Evolutionary conservation across 1,284 basidiomycete species (phyloP), one percentile per base, ranked within the genome.

Genomic region (Calocybe gambosa): DNA sequence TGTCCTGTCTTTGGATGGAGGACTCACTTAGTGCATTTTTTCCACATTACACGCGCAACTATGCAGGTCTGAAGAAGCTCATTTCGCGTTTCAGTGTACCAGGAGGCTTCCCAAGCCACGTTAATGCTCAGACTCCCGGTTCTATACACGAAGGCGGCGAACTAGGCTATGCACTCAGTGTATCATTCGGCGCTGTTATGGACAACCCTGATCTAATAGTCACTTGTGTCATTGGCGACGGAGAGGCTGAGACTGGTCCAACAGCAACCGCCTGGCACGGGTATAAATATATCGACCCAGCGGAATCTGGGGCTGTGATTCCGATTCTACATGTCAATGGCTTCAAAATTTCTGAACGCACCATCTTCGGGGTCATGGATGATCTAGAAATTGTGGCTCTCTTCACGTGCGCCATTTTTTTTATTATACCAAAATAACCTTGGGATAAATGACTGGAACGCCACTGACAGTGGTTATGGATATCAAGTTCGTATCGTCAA

Each of bases 121-220:
- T 87, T 57, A 86, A 86, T 48, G 84, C 87, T 0, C 78, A 88
- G 63, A 90, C 87, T 0, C 90, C 90, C 16, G 91, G 92, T 5
- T 74, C 80, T 2, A 92, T 94, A 52, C 92, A 94, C 57, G 92
- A 95, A 66, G 92, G 92, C 46, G 83, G 91, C 29, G 91, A 93
- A 63, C 76, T 93, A n/a, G 90, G 89, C 12, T 92, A 92, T 56
- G 88, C 90, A 0, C 78, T 94, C 34, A 75, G 82, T 28, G 89
- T 91, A 8, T 78, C 89, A 0, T 93, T 89, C 56, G 88, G 88
- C 29, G 80, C 84, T 13, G 77, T 91, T 55, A 91, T 94, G 87
- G 92, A 94, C 65, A 85, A 88, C 50, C 91, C 90, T 7, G 77
- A 93, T 58, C 78, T 90, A 16, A 77, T 93, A 54, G 79, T 85